Base-by-base conservation (phyloP, 345 rosid genomes). In the Sonneratia caseolaris region DNA sequence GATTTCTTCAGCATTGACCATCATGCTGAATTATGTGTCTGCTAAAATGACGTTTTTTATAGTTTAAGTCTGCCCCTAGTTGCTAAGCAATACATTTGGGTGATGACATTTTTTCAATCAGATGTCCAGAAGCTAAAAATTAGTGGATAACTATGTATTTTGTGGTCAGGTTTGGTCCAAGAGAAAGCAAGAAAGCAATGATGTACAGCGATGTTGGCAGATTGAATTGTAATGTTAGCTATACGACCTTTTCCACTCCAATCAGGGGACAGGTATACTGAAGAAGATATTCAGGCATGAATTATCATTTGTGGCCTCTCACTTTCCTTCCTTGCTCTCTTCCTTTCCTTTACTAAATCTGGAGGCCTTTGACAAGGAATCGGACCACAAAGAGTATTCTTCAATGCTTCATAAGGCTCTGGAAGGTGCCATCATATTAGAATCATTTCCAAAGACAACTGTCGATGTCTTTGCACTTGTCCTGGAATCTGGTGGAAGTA, bases 111-210 rank as follows among this genome's bases (percentile, higher is more conserved):
- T 62, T 12, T 18, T 5, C 32, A 27, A 27, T 27, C 66, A 10
- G 32, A 62, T 62, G 66, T 27, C 9, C 38, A 62, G 37, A 62
- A 62, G 38, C 66, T 62, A 21, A 53, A 21, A 18, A 19, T 1
- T 53, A 21, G 59, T 18, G 19, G 37, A 40, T 21, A 40, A 38
- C 4, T n/a, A 43, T 16, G 21, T 43, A 13, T 61, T 22, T 75
- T 47, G 48, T 69, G 12, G 69, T 74, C 82, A 95, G 99, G 68
- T 95, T 92, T 81, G 99, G 99, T 71, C 99, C 99, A n/a, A 86
- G 97, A 78, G 98, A 95, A 79, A 95, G 96, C 80, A 92, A 90
- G 88, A 95, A 92, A 81, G 96, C 99, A 36, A 90, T 87, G 95
- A 82, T 74, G 90, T 95, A 88, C 70, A 89, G 96, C 68, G 96